Conservation (phyloP, 2,329 filamentous ascomycete genomes). For the Pseudogymnoascus sp. region DNA sequence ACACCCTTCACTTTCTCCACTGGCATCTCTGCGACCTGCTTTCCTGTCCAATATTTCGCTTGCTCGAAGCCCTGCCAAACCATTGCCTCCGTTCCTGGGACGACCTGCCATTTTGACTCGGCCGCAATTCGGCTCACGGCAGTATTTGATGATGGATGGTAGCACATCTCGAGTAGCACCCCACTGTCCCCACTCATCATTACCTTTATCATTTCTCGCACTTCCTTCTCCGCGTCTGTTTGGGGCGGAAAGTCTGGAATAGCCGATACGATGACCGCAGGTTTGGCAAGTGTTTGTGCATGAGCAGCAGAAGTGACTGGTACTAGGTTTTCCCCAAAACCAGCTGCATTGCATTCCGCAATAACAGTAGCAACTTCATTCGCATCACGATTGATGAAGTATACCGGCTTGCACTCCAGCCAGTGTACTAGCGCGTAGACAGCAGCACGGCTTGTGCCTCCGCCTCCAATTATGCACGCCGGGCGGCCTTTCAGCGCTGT, state of each 20-base stretch:
- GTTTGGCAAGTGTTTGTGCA: slow-evolving; percentile 49
- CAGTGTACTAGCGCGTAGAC: slow-evolving; percentile 68
- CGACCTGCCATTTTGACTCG: slow-evolving; percentile 61
- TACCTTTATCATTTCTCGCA: slow-evolving; percentile 37
- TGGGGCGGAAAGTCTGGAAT: slow-evolving; percentile 70
- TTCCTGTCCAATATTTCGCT: slow-evolving; percentile 58
- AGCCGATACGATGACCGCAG: slow-evolving; percentile 64
- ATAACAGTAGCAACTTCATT: slow-evolving; percentile 62
- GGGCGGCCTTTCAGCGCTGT: slow-evolving; percentile 50
- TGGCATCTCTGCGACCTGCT: slow-evolving; percentile 49
- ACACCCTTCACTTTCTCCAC: slow-evolving; percentile 50
- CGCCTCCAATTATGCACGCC: slow-evolving; percentile 68
- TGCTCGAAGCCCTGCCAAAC: slow-evolving; percentile 73
- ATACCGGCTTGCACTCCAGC: slow-evolving; percentile 61
- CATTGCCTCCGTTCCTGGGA: slow-evolving; percentile 68
- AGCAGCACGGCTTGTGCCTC: slow-evolving; percentile 70
- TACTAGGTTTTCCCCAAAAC: slow-evolving; percentile 52
- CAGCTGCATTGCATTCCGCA: slow-evolving; percentile 50
- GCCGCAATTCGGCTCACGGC: slow-evolving; percentile 56
- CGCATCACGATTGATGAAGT: slow-evolving; percentile 68
- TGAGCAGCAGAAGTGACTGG: slow-evolving; percentile 57
- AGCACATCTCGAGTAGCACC: slow-evolving; percentile 73
- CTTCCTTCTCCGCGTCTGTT: slow-evolving; percentile 53
- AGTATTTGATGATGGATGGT: slow-evolving; percentile 62
- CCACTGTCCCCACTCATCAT: slow-evolving; percentile 48